Evolutionary conservation across 331 rosid species (phyloP).

Genomic region (Rosa hybrid): DNA sequence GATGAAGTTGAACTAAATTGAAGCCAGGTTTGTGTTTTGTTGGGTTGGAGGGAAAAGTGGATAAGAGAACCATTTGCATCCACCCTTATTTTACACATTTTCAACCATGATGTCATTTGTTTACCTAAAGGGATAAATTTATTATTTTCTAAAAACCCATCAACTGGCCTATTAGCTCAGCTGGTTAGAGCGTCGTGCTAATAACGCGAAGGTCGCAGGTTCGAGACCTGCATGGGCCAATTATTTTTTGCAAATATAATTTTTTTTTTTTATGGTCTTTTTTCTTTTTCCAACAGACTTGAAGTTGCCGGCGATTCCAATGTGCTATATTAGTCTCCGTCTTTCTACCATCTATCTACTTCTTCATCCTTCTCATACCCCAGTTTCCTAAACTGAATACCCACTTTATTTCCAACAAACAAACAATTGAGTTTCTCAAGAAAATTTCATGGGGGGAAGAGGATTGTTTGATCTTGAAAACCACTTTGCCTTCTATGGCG

Average conservation of each 20-base stretch:
- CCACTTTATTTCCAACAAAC: neutral
- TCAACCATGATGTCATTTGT: rapidly evolving
- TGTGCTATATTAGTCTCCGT: neutral
- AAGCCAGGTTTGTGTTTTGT: constrained; percentile 8
- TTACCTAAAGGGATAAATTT: neutral
- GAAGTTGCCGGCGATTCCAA: neutral
- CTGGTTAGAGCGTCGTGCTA: constrained; percentile 92
- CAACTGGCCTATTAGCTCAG: constrained; percentile 77
- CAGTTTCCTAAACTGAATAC: neutral
- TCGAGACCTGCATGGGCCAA: constrained; percentile 90
- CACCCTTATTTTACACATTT: constrained; percentile 35
- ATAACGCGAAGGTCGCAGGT: constrained; percentile 95
- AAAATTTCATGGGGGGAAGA: constrained; percentile 36
- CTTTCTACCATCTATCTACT: neutral
- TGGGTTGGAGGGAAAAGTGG: constrained; percentile 47
- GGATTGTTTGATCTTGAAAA: constrained; percentile 71
- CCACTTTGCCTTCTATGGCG: constrained; percentile 87
- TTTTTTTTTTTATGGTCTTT: neutral
- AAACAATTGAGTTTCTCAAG: neutral
- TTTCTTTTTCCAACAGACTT: neutral
- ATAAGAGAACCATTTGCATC: constrained; percentile 63
- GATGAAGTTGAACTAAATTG: neutral
- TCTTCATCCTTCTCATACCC: neutral
- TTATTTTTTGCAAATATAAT: no score
- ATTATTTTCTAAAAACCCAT: rapidly evolving